phyloP scores from a whole-genome alignment of 1,284 basidiomycete genomes.

The Ganoderma leucocontextum region DNA sequence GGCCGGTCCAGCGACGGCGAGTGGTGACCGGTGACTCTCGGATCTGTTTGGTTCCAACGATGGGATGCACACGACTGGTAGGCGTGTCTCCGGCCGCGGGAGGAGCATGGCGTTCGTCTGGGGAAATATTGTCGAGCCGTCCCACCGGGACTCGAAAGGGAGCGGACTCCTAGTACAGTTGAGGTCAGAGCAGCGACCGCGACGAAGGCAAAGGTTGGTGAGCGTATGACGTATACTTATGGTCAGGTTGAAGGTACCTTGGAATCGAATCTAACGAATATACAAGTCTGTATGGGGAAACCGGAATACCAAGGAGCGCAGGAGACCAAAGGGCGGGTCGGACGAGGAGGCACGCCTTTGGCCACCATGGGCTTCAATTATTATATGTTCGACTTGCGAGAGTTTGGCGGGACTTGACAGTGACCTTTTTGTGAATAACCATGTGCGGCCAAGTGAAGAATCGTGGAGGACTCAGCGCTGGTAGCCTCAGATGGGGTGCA shows the following conservation, averaged over 20 bases:
- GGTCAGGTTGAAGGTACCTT: constrained; percentile 13
- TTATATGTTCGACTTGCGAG: constrained; percentile 18
- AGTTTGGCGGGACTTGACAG: constrained; percentile 15
- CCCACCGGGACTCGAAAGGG: too few relatives aligned
- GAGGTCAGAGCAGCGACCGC: constrained; percentile 36
- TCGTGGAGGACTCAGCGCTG: neutral
- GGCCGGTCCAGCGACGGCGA: constrained; percentile 15
- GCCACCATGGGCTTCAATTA: too few relatives aligned
- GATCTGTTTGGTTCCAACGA: constrained; percentile 24
- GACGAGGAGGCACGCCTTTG: neutral
- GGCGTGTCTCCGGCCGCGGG: constrained; percentile 12
- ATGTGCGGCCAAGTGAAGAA: constrained; percentile 7
- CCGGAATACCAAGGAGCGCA: constrained; percentile 11
- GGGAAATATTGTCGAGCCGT: constrained; percentile 26
- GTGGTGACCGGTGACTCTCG: constrained; percentile 21
- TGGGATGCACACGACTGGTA: constrained; percentile 15
- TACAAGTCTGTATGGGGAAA: constrained; percentile 10
- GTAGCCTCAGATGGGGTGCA: neutral
- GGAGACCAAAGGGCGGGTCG: constrained; percentile 11
- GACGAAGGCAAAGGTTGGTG: constrained; percentile 35
- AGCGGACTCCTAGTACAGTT: constrained; percentile 25
- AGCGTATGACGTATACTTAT: constrained; percentile 38
- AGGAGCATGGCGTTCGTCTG: constrained; percentile 1
- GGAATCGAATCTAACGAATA: constrained; percentile 5
- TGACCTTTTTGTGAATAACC: constrained; percentile 21